A percentile compares a stretch with the other conserved stretches of the same genome.
Conservation (phyloP, 1,284 basidiomycete genomes). For the Ustilago xerochloae region DNA sequence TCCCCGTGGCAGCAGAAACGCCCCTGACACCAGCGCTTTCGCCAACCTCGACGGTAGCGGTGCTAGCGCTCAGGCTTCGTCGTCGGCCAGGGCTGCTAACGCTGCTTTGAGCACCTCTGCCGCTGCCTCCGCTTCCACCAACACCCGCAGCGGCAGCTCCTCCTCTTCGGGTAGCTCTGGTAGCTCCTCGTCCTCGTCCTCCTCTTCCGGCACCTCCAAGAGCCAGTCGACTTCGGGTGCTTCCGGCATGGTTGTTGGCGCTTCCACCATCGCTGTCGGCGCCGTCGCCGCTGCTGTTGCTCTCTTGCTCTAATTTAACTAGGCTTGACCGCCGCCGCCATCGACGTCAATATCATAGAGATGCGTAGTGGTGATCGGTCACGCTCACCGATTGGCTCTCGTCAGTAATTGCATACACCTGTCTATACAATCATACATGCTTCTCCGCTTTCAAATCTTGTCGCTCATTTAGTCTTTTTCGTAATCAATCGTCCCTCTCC, state of each 20-base stretch:
- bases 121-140: background rate
- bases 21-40: conserved; percentile 43
- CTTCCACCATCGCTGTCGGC: conserved; percentile 34
- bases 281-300: conserved; percentile 37
- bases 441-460: background rate
- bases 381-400: too few species aligned
- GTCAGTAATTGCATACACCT: background rate
- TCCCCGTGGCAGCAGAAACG: conserved; percentile 22
- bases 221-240: conserved; percentile 35
- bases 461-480: background rate
- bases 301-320: conserved; percentile 24
- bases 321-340: background rate
- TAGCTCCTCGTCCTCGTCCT: conserved; percentile 1
- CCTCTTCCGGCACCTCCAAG: conserved; percentile 8
- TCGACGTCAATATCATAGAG: background rate
- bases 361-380: too few species aligned
- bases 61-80: conserved; percentile 12
- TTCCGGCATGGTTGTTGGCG: conserved; percentile 9
- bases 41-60: conserved; percentile 39
- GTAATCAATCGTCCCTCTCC: conserved; percentile 1
- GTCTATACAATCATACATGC: background rate
- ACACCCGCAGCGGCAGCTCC: background rate
- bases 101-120: conserved; percentile 3
- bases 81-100: conserved; percentile 11
- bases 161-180: conserved; percentile 4